A percentile compares a stretch with the other conserved stretches of the same genome.
Evolutionary conservation across 768 basidiomycete species (phyloP).

Genomic region (Phaffia australis): DNA sequence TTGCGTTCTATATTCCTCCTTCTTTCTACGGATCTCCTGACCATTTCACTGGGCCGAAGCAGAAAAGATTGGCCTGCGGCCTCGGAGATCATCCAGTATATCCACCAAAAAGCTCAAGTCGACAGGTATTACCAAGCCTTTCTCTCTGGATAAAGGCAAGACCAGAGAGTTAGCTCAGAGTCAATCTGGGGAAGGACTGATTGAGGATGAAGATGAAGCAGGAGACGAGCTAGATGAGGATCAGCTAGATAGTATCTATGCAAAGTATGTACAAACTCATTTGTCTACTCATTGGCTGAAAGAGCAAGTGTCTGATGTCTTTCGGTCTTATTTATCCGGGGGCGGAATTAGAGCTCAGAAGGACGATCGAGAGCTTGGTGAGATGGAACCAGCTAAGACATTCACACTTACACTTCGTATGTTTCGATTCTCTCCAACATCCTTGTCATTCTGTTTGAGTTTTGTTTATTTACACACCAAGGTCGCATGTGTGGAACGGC

Average conservation of each 20-base stretch:
- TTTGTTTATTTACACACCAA: constrained; percentile 37
- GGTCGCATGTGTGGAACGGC: too few relatives aligned
- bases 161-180: constrained; percentile 31
- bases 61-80: neutral
- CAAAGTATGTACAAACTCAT: constrained; percentile 46
- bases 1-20: constrained; percentile 25
- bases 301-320: too few relatives aligned
- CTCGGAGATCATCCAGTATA: neutral
- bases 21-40: constrained; percentile 9
- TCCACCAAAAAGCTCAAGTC: constrained; percentile 4
- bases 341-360: constrained; percentile 57
- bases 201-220: constrained; percentile 68
- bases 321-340: neutral
- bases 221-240: constrained; percentile 69
- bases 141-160: constrained; percentile 32
- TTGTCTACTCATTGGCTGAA: neutral
- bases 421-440: neutral
- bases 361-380: constrained; percentile 61
- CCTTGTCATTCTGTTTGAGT: constrained; percentile 11
- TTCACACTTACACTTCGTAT: constrained; percentile 44
- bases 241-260: constrained; percentile 72
- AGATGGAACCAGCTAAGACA: constrained; percentile 67
- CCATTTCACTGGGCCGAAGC: constrained; percentile 1
- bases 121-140: constrained; percentile 54
- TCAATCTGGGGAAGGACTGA: constrained; percentile 49